A percentile compares a stretch with the other conserved stretches of the same genome.
phyloP scores from a whole-genome alignment of 2,329 filamentous ascomycete genomes.

The Salinomyces thailandicus region DNA sequence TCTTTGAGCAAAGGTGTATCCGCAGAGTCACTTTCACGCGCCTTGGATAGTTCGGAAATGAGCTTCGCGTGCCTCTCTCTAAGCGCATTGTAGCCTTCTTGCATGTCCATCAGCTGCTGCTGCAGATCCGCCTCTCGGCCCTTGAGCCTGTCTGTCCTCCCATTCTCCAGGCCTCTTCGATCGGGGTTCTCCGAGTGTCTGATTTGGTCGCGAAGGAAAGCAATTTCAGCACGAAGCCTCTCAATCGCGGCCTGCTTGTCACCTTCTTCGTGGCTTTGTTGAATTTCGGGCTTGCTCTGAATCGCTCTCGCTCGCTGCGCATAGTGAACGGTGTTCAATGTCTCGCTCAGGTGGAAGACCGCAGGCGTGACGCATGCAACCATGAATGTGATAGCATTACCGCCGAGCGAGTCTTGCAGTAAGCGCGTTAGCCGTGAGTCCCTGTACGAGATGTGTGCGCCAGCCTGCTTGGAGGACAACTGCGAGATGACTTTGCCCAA shows the following conservation, averaged over 20 bases:
- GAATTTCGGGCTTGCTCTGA: conserved; percentile 93
- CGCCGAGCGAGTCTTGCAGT: conserved; percentile 90
- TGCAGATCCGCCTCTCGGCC: conserved; percentile 75
- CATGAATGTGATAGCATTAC: conserved; percentile 98
- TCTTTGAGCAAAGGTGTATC: conserved; percentile 52
- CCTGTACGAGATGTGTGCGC: conserved; percentile 90
- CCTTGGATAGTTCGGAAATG: conserved; percentile 84
- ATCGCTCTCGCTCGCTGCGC: conserved; percentile 92
- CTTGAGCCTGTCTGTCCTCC: conserved; percentile 44
- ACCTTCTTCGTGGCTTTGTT: conserved; percentile 75
- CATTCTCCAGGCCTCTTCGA: conserved; percentile 51
- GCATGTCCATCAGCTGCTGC: conserved; percentile 81
- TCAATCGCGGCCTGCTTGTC: conserved; percentile 94
- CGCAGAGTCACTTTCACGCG: conserved; percentile 52
- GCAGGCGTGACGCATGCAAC: conserved; percentile 95
- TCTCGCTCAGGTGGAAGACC: conserved; percentile 95
- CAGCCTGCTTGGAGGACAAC: conserved; percentile 76
- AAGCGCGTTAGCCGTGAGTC: conserved; percentile 94
- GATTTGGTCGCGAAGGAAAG: conserved; percentile 89
- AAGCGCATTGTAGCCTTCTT: conserved; percentile 88
- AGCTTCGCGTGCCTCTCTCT: conserved; percentile 91
- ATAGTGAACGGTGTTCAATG: conserved; percentile 91
- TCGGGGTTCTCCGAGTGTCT: conserved; percentile 65
- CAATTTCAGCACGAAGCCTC: conserved; percentile 82
- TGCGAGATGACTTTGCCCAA: conserved; percentile 98